Evolutionary conservation across 2,329 filamentous ascomycete species (phyloP), one percentile per base, ranked within the genome.

Genomic region (Biscogniauxia sp.): DNA sequence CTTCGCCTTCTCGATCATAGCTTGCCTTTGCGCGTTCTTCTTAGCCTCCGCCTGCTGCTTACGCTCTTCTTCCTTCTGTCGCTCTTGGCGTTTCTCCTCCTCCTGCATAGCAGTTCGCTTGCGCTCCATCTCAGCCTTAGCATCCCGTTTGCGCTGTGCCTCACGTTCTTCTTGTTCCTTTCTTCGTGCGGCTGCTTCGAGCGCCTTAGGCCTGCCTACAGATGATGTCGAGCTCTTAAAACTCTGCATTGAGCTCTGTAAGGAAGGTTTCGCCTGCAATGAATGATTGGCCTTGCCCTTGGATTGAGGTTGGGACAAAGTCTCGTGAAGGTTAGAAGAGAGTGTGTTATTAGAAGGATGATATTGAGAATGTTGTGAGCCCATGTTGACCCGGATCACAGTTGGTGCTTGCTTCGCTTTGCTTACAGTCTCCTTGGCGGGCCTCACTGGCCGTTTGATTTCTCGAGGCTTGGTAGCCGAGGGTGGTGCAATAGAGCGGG

Each of bases 121-220:
- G 54, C 90, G 87, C 72, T 96, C 92, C 37, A 90, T 79, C 69
- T 96, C 91, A 17, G 88, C 84, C 76, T 96, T 97, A 45, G 89
- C 88, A 20, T 96, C 91, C 8, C 88, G 88, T 70, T 92, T 94
- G 55, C 88, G 86, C 69, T 93, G 88, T 15, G 87, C 86, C 65
- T 93, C 91, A 54, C 88, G 86, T 72, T 96, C 92, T 68, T 96
- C 93, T 72, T 88, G 89, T 73, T 96, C 92, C 72, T 90, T 94
- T 75, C 93, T 93, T 70, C 88, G 89, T 49, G 91, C 90, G 2
- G 89, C 91, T 54, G 90, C 81, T 57, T 93, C 87, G 20, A 93
- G 79, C 1, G 90, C 89, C 72, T 90, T 91, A 0, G 88, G 84
- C 56, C 88, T 86, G 1, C 84, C 80, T n/a, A 80, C 81, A 32